Evolutionary conservation across 805 yeast species (phyloP).

Genomic region (Kockiozyma suomiensis): DNA sequence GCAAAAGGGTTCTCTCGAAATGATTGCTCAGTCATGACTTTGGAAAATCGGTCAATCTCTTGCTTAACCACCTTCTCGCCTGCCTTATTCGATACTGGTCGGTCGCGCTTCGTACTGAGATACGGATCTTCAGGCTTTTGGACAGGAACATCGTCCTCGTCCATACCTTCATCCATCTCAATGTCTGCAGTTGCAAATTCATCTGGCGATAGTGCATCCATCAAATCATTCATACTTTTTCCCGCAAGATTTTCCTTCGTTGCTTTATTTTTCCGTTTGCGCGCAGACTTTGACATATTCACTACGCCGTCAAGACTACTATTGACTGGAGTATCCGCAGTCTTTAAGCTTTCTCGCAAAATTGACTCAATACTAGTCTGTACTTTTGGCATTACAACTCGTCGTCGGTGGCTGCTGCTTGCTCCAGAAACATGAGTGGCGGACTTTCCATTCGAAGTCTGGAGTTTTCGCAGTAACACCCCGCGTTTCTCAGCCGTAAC

Average conservation of each 20-base stretch:
- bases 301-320: conserved; percentile 6
- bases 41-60: conserved; percentile 62
- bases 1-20: conserved; percentile 66
- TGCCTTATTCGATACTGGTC: conserved; percentile 25
- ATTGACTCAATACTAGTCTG: conserved; percentile 3
- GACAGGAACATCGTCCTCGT: neutral
- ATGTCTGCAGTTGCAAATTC: neutral
- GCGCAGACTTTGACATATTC: conserved; percentile 25
- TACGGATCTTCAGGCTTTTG: neutral
- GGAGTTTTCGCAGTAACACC: neutral
- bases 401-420: neutral
- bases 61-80: conserved; percentile 53
- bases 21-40: conserved; percentile 55
- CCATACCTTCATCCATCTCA: conserved; percentile 13
- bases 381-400: conserved; percentile 15
- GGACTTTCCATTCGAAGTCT: neutral
- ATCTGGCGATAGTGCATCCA: conserved; percentile 22
- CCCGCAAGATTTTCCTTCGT: conserved; percentile 27
- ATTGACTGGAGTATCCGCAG: neutral
- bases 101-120: neutral
- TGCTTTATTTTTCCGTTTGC: conserved; percentile 10
- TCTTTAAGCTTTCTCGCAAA: neutral
- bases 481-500: neutral
- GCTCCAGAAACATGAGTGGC: neutral
- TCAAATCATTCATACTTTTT: conserved; percentile 13